Conservation (phyloP, 2,329 filamentous ascomycete species). For the Sclerotinia borealis region DNA sequence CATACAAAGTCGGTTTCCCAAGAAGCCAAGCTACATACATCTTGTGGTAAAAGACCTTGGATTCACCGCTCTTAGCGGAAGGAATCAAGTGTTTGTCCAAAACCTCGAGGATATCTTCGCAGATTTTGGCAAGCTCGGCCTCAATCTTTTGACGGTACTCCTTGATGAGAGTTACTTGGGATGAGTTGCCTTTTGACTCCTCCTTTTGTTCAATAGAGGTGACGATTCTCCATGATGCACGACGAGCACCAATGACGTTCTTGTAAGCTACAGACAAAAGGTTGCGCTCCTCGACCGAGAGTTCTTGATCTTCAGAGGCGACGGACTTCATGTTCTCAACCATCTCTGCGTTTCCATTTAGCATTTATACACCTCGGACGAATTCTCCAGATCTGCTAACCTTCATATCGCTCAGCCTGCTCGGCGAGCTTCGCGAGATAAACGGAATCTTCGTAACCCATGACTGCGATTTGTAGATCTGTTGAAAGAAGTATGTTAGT, state of each 20-base stretch:
- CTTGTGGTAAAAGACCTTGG: slow-evolving; percentile 99
- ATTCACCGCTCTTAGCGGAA: slow-evolving; percentile 90
- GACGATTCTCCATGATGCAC: slow-evolving; percentile 97
- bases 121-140: slow-evolving; percentile 93
- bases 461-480: slow-evolving; percentile 50
- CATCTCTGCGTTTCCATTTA: slow-evolving; percentile 66
- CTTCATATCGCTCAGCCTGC: slow-evolving; percentile 99
- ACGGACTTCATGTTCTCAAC: slow-evolving; percentile 99
- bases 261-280: slow-evolving; percentile 97
- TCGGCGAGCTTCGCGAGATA: slow-evolving; percentile 99
- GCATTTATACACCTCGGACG: slow-evolving; percentile 13
- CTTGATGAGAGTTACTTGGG: slow-evolving; percentile 87
- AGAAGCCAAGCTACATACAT: slow-evolving; percentile 55
- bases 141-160: slow-evolving; percentile 99
- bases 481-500: slow-evolving; percentile 10
- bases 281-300: slow-evolving; percentile 93
- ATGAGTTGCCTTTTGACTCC: slow-evolving; percentile 95
- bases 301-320: slow-evolving; percentile 76
- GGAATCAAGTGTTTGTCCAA: slow-evolving; percentile 91
- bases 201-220: slow-evolving; percentile 99
- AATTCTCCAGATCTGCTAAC: slow-evolving; percentile 48
- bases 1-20: not conserved
- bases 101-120: slow-evolving; percentile 93
- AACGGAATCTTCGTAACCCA: slow-evolving; percentile 99
- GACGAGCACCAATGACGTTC: slow-evolving; percentile 95